Percentiles rank a stretch among this genome's conserved stretches.
Conservation (phyloP, 345 rosid species). For the Murraya paniculata region DNA sequence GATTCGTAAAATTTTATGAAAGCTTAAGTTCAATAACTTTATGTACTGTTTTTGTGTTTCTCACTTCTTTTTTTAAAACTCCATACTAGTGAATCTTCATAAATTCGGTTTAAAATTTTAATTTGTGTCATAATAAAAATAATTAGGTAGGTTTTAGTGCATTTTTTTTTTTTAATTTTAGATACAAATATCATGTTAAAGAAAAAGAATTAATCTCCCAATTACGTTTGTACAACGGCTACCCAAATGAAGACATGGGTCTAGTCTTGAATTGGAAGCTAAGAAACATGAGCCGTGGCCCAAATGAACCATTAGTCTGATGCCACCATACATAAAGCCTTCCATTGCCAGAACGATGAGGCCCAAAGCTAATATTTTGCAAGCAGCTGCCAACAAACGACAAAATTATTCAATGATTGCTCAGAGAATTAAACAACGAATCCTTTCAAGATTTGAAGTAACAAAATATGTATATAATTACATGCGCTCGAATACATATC, state of each 20-base stretch:
- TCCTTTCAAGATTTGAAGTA: background rate
- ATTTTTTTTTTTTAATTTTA: too few relatives aligned
- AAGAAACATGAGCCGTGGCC: background rate
- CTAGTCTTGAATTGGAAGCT: background rate
- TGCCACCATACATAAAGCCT: background rate
- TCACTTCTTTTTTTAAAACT: too few relatives aligned
- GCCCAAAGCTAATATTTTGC: background rate
- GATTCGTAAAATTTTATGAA: too few relatives aligned
- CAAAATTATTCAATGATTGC: background rate
- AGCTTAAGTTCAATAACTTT: too few relatives aligned
- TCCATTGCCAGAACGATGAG: background rate
- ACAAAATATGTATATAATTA: background rate
- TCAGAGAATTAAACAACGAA: background rate
- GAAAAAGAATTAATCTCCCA: too few relatives aligned
- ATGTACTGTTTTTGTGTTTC: too few relatives aligned
- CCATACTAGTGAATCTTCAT: too few relatives aligned
- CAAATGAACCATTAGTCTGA: background rate
- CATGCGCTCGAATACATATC: background rate
- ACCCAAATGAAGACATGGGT: background rate
- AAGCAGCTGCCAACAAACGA: background rate
- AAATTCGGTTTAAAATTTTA: too few relatives aligned
- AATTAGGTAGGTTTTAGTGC: too few relatives aligned
- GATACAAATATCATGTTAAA: too few relatives aligned
- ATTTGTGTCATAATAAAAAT: too few relatives aligned
- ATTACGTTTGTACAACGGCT: too few relatives aligned